Percentiles rank a stretch among this genome's conserved stretches.
Conservation (phyloP, 2,329 filamentous ascomycete species). For the Dactylella cylindrospora region DNA sequence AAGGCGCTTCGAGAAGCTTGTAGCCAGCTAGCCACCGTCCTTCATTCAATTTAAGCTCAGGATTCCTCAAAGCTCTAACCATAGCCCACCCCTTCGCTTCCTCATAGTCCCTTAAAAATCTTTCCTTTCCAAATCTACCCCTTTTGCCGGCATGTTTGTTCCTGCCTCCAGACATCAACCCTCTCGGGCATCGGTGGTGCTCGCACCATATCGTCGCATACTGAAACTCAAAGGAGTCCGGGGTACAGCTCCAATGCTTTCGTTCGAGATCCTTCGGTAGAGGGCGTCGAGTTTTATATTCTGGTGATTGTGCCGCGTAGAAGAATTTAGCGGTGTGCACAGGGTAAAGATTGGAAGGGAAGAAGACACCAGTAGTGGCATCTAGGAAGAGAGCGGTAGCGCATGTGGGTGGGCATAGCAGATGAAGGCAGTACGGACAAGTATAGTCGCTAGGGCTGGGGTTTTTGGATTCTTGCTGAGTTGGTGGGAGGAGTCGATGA, state of each 20-base stretch:
- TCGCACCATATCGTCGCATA: conserved; percentile 30
- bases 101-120: too few relatives aligned
- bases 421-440: conserved; percentile 11
- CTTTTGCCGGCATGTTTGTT: too few relatives aligned
- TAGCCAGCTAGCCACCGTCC: too few relatives aligned
- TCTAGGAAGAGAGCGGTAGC: conserved; percentile 16
- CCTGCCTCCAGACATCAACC: too few relatives aligned
- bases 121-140: too few relatives aligned
- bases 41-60: too few relatives aligned
- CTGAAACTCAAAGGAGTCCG: too few relatives aligned
- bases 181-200: conserved; percentile 20
- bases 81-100: too few relatives aligned
- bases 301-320: conserved; percentile 17
- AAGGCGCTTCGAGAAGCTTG: too few relatives aligned
- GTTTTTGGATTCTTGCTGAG: conserved; percentile 3
- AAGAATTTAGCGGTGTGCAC: conserved; percentile 2
- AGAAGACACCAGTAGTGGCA: conserved; percentile 19
- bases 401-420: conserved; percentile 15
- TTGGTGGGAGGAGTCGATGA: conserved; percentile 26
- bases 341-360: conserved; percentile 14
- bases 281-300: conserved; percentile 14
- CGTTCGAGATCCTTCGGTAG: conserved; percentile 21
- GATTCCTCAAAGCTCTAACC: too few relatives aligned
- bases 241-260: too few relatives aligned
- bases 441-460: not conserved